A percentile compares a stretch with the other conserved stretches of the same genome.
Conservation (phyloP, 2,329 filamentous ascomycete species). For the Sphaerulina musiva region DNA sequence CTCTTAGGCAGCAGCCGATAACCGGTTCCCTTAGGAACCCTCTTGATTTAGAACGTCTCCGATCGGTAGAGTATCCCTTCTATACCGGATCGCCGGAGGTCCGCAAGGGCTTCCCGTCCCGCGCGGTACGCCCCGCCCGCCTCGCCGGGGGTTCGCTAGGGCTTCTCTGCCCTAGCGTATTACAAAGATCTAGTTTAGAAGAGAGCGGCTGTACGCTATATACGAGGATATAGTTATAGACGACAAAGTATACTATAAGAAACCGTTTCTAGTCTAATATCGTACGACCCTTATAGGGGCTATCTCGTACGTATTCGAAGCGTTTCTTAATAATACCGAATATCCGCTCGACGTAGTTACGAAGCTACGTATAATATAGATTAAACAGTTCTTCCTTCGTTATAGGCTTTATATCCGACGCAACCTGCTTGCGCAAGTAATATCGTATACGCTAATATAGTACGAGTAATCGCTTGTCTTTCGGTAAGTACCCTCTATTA, state of each 20-base stretch:
- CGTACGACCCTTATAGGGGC: neutral
- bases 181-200: too few relatives aligned
- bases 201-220: neutral
- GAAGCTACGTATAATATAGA: neutral
- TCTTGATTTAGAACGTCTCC: too few relatives aligned
- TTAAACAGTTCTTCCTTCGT: conserved; percentile 7
- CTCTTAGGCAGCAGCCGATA: too few relatives aligned
- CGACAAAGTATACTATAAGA: neutral
- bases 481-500: neutral
- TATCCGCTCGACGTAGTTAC: neutral
- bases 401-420: neutral
- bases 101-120: too few relatives aligned
- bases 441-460: neutral
- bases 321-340: conserved; percentile 5
- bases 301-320: neutral
- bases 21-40: too few relatives aligned
- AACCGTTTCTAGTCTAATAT: neutral
- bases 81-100: too few relatives aligned
- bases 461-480: neutral
- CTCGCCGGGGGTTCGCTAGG: too few relatives aligned
- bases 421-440: neutral
- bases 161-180: too few relatives aligned
- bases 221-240: neutral
- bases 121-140: too few relatives aligned
- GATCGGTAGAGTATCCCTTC: too few relatives aligned